Percentiles rank a stretch among this genome's conserved stretches.
Conservation (phyloP, 441 rosid genomes). For the Adansonia gregorii region DNA sequence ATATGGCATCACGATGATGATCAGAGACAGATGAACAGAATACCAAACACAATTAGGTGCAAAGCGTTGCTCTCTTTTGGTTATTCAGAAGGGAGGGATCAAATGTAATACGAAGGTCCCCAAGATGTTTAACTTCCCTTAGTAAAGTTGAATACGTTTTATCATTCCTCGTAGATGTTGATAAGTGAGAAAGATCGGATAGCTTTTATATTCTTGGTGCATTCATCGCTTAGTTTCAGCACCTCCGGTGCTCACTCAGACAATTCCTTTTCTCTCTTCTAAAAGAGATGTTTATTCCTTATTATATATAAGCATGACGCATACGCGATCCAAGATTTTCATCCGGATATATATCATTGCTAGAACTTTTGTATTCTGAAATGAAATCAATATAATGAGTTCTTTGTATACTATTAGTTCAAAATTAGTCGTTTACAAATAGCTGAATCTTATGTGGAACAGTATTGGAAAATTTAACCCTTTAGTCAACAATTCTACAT, state of each 20-base stretch:
- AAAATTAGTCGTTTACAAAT: neutral
- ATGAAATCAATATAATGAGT: neutral
- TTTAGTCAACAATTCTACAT: neutral
- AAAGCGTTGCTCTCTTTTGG: neutral
- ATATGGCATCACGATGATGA: neutral
- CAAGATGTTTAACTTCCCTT: neutral
- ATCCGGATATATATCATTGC: neutral
- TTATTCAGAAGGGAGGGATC: neutral
- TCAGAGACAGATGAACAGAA: neutral
- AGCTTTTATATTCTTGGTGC: neutral
- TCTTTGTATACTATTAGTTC: neutral
- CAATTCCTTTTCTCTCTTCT: conserved; percentile 1
- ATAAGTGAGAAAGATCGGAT: neutral
- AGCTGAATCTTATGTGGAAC: neutral
- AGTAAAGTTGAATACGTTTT: neutral
- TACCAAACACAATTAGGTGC: neutral
- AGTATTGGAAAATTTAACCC: neutral
- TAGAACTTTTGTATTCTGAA: neutral
- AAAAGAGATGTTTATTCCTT: neutral
- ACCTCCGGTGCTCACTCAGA: neutral
- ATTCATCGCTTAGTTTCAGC: neutral
- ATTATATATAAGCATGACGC: neutral
- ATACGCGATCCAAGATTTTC: neutral
- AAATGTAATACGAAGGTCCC: neutral
- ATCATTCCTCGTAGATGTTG: neutral